Evolutionary conservation across 257 asterid species (phyloP), one percentile per base, ranked within the genome.

Genomic region (Nemophila menziesii): DNA sequence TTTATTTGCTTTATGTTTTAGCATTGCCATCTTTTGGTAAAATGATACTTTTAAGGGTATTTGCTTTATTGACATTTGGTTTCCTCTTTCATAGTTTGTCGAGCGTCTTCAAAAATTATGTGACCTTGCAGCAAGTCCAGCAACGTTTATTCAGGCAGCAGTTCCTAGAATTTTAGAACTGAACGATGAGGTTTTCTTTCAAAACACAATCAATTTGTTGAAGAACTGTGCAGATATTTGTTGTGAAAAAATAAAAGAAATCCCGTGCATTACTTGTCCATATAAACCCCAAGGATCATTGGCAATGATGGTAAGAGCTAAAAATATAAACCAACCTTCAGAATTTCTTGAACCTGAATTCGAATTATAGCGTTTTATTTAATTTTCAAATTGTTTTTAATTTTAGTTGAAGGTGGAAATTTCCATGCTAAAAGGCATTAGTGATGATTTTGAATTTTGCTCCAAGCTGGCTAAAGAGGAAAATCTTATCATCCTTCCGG

Each of bases 131-230:
- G 92, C 92, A 58, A 89, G 80, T 48, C 79, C 96, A 13, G 96
- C 96, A 6, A 81, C 93, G n/a, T 86, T 86, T 68, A 78, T 81
- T 49, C 96, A 85, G n/a, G 92, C 90, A 14, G 92, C 93, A 10
- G 93, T 86, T 13, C 84, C 96, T 14, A 24, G 46, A 8, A 77
- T 78, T 14, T 50, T 82, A 20, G 65, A 61, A 75, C 73, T 75
- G 70, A 82, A 80, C 0, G 64, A 68, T 20, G 69, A 79, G 7
- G 61, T 36, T 49, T 81, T 78, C 69, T 81, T 75, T 49, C 54
- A 17, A 27, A 79, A 63, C 67, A 76, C 89, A 4, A 54, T 63
- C 21, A 65, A 63, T 16, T 61, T 69, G 56, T 70, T 81, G 57
- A 77, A 54, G 64, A 66, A 61, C 49, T 63, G 68, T 18, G 64